A percentile compares a stretch with the other conserved stretches of the same genome.
Evolutionary conservation across 2,329 filamentous ascomycete species (phyloP).

Genomic region (Fusarium fujikuroi): DNA sequence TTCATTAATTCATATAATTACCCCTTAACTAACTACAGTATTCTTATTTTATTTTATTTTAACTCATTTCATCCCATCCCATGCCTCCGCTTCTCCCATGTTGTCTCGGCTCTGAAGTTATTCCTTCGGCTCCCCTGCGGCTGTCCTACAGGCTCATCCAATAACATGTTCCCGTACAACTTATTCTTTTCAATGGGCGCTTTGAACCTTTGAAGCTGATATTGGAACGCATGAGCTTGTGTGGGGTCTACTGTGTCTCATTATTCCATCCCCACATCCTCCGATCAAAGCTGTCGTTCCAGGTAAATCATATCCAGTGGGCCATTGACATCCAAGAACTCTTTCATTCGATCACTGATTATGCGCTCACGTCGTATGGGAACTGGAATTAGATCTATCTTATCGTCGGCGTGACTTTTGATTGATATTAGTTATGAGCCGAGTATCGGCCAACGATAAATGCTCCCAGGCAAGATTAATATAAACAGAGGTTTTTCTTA

Average conservation of each 20-base stretch:
- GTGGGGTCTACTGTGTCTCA: conserved; percentile 30
- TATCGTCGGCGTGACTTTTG: neutral
- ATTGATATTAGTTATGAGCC: neutral
- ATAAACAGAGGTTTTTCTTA: neutral
- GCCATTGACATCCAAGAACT: conserved; percentile 13
- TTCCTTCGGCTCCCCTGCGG: neutral
- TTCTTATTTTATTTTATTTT: neutral
- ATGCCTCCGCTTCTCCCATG: neutral
- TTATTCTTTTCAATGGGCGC: conserved; percentile 13
- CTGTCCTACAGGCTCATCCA: neutral
- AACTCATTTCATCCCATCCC: neutral
- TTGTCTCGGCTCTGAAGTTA: conserved; percentile 6
- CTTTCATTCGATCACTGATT: conserved; percentile 6
- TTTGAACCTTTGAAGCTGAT: conserved; percentile 10
- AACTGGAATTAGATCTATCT: neutral
- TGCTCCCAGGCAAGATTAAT: neutral
- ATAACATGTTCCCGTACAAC: conserved; percentile 11
- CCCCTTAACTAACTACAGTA: neutral
- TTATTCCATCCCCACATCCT: conserved; percentile 32
- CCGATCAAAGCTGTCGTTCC: conserved; percentile 21
- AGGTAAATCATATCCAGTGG: conserved; percentile 17
- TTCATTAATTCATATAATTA: neutral
- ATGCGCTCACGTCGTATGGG: conserved; percentile 7
- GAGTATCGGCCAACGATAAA: neutral
- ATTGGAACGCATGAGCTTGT: conserved; percentile 31